These are phyloP conservation scores for Ophiostoma piceae DNA, from an alignment of 2,329 filamentous ascomycete genomes.

Conservation along the genomic window DNA sequence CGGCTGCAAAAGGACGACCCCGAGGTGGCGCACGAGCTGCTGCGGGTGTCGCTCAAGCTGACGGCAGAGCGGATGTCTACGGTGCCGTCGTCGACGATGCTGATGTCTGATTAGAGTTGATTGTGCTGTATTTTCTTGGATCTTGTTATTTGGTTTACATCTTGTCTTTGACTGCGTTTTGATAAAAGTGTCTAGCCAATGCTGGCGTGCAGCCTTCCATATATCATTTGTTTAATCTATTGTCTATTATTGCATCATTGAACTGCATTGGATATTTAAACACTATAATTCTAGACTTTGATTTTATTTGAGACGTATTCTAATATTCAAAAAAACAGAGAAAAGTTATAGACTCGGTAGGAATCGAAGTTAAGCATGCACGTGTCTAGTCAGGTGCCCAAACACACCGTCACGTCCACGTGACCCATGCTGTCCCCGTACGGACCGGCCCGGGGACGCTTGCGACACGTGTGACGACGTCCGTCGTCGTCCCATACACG, in stretches of 20 bases:
- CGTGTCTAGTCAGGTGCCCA: no score
- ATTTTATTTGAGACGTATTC: no score
- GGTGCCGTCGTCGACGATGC: slow-evolving; percentile 28
- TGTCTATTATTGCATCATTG: background rate
- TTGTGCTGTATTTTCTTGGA: background rate
- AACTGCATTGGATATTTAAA: background rate
- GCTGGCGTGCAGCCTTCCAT: slow-evolving; percentile 10
- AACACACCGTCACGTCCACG: no score
- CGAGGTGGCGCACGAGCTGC: slow-evolving; percentile 74
- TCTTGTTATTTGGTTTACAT: background rate
- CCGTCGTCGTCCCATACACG: no score
- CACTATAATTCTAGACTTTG: no score
- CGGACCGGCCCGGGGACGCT: no score
- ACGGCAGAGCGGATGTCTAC: slow-evolving; percentile 80
- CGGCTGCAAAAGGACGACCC: slow-evolving; percentile 65
- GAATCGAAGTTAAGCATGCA: no score
- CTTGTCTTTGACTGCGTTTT: background rate
- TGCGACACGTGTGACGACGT: no score
- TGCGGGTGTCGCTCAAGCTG: slow-evolving; percentile 84
- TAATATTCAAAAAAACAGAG: no score
- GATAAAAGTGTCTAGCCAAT: background rate
- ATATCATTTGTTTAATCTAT: background rate
- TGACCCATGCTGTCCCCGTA: no score
- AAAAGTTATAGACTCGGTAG: no score
- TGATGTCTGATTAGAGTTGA: slow-evolving; percentile 24